These are phyloP conservation scores for Cyberlindnera misumaiensis DNA, from an alignment of 805 yeast genomes.

Conservation along the genomic window DNA sequence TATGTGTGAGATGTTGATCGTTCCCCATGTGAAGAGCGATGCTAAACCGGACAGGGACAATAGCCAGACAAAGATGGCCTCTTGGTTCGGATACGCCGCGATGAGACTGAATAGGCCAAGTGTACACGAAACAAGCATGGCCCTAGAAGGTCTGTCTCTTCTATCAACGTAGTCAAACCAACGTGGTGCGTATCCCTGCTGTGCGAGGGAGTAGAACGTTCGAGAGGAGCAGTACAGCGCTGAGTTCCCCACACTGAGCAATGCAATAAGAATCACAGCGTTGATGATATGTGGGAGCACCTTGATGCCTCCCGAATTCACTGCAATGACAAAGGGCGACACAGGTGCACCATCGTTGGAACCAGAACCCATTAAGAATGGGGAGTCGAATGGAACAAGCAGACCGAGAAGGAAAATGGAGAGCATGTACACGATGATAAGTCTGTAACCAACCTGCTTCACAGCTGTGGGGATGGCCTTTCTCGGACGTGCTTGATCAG, in stretches of 20 bases:
- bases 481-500: slow-evolving; percentile 39
- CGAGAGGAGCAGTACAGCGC: slow-evolving; percentile 44
- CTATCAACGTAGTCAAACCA: slow-evolving; percentile 45
- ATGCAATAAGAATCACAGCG: slow-evolving; percentile 58
- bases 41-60: slow-evolving; percentile 56
- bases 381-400: slow-evolving; percentile 45
- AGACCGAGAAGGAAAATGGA: slow-evolving; percentile 43
- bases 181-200: slow-evolving; percentile 56
- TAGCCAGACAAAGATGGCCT: slow-evolving; percentile 57
- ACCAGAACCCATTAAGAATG: slow-evolving; percentile 36
- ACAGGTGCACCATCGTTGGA: slow-evolving; percentile 36
- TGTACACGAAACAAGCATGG: slow-evolving; percentile 40
- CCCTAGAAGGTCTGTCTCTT: slow-evolving; percentile 52
- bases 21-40: slow-evolving; percentile 55
- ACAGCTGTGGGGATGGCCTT: slow-evolving; percentile 52
- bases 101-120: slow-evolving; percentile 58
- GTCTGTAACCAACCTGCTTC: slow-evolving; percentile 50
- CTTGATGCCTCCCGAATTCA: slow-evolving; percentile 43
- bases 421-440: slow-evolving; percentile 41
- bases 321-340: slow-evolving; percentile 67
- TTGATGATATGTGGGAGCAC: slow-evolving; percentile 59
- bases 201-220: slow-evolving; percentile 47
- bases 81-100: slow-evolving; percentile 53
- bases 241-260: slow-evolving; percentile 51
- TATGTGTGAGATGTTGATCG: slow-evolving; percentile 47